Evolutionary conservation across 768 basidiomycete species (phyloP).

Genomic region (Fomitopsis serialis): DNA sequence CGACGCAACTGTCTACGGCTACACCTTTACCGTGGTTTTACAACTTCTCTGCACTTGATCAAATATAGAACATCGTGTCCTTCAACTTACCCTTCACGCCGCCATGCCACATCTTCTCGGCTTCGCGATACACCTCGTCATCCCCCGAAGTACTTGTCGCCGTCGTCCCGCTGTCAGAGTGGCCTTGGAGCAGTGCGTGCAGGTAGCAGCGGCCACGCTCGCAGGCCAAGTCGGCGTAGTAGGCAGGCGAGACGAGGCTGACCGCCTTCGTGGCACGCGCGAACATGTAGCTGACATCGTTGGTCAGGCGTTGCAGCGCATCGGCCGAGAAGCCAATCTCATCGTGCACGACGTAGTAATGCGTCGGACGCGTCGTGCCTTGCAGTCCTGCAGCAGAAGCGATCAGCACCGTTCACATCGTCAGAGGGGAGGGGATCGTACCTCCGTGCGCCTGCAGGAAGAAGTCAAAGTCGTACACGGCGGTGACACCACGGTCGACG

Average conservation of each 20-base stretch:
- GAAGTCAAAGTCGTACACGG: constrained; percentile 44
- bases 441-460: constrained; percentile 49
- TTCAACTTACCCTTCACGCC: constrained; percentile 53
- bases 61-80: constrained; percentile 79
- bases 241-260: constrained; percentile 38
- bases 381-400: not conserved
- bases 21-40: too few species aligned
- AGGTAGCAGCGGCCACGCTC: constrained; percentile 52
- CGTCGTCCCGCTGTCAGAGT: constrained; percentile 25
- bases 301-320: constrained; percentile 48
- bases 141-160: constrained; percentile 31
- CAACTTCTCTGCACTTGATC: too few species aligned
- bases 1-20: too few species aligned
- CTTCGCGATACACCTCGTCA: constrained; percentile 52
- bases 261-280: constrained; percentile 54
- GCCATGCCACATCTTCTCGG: constrained; percentile 44
- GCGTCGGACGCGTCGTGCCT: constrained; percentile 45
- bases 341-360: constrained; percentile 49
- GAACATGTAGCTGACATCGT: constrained; percentile 50
- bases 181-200: constrained; percentile 41
- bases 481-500: constrained; percentile 39
- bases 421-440: not conserved
- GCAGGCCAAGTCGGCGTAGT: constrained; percentile 45
- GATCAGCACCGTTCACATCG: not conserved
- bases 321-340: constrained; percentile 33